A percentile compares a stretch with the other conserved stretches of the same genome.
Conservation (phyloP, 345 rosid genomes). For the Combretum micranthum region DNA sequence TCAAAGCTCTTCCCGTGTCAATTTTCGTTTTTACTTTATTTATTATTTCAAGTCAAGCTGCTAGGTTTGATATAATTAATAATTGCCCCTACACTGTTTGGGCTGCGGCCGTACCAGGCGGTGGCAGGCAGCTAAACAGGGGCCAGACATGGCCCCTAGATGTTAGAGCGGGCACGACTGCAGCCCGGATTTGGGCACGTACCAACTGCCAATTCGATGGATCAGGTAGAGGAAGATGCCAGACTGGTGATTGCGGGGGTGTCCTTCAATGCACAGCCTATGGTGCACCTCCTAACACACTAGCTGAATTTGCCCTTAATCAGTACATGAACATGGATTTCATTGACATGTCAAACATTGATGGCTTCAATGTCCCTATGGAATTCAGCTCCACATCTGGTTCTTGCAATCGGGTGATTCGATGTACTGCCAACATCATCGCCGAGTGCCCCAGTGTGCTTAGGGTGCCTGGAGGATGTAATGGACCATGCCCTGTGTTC, state of each 20-base stretch:
- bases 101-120: slow-evolving; percentile 23
- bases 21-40: neutral
- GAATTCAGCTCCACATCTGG: slow-evolving; percentile 21
- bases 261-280: slow-evolving; percentile 16
- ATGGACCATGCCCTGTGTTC: slow-evolving; percentile 22
- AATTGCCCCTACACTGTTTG: slow-evolving; percentile 21
- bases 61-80: slow-evolving; percentile 16
- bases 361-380: slow-evolving; percentile 31
- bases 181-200: slow-evolving; percentile 20
- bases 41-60: slow-evolving; percentile 1
- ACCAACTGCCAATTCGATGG: slow-evolving; percentile 23
- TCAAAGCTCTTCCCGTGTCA: neutral
- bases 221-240: slow-evolving; percentile 18
- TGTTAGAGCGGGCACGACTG: slow-evolving; percentile 7
- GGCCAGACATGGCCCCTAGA: slow-evolving; percentile 21
- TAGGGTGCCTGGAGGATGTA: slow-evolving; percentile 19
- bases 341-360: slow-evolving; percentile 25
- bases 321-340: slow-evolving; percentile 20
- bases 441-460: slow-evolving; percentile 17
- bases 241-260: slow-evolving; percentile 20
- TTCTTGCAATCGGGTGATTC: slow-evolving; percentile 13
- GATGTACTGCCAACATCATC: slow-evolving; percentile 14
- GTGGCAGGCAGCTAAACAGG: slow-evolving; percentile 16
- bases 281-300: slow-evolving; percentile 16
- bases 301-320: slow-evolving; percentile 25